A percentile compares a stretch with the other conserved stretches of the same genome.
These are phyloP conservation scores for Erythrobasidium hasegawianum DNA, from an alignment of 1,284 basidiomycete genomes.

Conservation along the genomic window DNA sequence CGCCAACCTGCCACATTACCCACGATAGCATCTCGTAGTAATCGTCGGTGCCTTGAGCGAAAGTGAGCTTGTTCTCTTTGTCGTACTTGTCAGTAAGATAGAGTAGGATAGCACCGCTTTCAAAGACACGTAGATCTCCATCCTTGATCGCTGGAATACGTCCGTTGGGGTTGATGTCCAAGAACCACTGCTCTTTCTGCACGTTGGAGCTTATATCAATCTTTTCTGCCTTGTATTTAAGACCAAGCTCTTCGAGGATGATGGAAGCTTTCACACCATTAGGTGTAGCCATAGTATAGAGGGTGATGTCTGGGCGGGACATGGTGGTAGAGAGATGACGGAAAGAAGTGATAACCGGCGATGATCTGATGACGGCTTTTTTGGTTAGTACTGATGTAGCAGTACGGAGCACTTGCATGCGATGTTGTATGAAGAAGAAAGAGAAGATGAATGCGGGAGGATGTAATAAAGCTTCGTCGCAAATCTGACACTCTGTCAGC, in stretches of 20 bases:
- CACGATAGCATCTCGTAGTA: constrained; percentile 34
- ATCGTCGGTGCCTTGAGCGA: constrained; percentile 16
- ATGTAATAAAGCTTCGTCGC: neutral
- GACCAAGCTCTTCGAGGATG: constrained; percentile 32
- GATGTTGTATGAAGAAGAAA: neutral
- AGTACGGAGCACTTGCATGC: neutral
- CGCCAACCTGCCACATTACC: constrained; percentile 35
- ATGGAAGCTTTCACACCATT: constrained; percentile 31
- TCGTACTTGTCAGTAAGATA: constrained; percentile 38
- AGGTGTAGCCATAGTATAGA: constrained; percentile 31
- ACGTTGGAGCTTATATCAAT: constrained; percentile 35
- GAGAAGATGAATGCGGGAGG: no score
- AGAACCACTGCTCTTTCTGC: constrained; percentile 37
- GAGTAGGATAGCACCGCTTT: constrained; percentile 37
- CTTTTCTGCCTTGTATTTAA: constrained; percentile 35
- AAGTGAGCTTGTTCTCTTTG: constrained; percentile 31
- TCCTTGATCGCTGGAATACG: constrained; percentile 34
- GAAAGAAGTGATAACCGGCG: constrained; percentile 2
- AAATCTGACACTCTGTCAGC: no score
- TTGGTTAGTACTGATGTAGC: no score
- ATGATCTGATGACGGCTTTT: no score
- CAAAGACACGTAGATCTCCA: constrained; percentile 36
- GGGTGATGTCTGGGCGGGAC: constrained; percentile 29
- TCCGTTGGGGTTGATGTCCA: constrained; percentile 32
- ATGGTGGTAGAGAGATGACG: constrained; percentile 9